phyloP scores from a whole-genome alignment of 139 green algal species.

The Haematococcus sp. region DNA sequence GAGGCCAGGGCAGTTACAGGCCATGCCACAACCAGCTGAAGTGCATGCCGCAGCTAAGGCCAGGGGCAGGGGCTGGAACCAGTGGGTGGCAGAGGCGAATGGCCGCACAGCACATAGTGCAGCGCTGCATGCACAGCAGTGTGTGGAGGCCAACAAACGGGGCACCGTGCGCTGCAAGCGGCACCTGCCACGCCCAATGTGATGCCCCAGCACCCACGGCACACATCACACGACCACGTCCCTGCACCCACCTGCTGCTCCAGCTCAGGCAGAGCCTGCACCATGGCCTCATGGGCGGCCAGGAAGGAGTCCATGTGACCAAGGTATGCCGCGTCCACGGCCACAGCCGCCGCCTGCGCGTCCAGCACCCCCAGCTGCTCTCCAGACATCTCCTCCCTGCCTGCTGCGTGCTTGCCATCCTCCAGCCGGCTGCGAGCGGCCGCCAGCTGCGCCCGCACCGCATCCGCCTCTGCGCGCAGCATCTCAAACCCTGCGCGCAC shows the following conservation, averaged over 20 bases:
- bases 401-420: neutral
- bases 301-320: neutral
- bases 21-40: too few relatives aligned
- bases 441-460: neutral
- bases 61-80: too few relatives aligned
- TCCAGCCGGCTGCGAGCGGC: neutral
- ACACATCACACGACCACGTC: too few relatives aligned
- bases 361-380: neutral
- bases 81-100: too few relatives aligned
- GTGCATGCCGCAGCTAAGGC: too few relatives aligned
- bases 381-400: neutral
- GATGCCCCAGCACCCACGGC: too few relatives aligned
- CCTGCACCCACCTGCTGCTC: constrained; percentile 7
- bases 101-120: too few relatives aligned
- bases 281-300: neutral
- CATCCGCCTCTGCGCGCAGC: constrained; percentile 21
- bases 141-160: too few relatives aligned
- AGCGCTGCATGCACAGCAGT: too few relatives aligned
- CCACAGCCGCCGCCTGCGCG: neutral
- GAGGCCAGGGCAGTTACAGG: too few relatives aligned
- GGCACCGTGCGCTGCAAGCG: too few relatives aligned
- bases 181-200: too few relatives aligned
- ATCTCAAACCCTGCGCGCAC: constrained; percentile 31
- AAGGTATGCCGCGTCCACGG: neutral
- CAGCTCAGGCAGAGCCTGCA: neutral